Evolutionary conservation across 2,329 filamentous ascomycete species (phyloP).

Genomic region (Xylaria arbuscula): DNA sequence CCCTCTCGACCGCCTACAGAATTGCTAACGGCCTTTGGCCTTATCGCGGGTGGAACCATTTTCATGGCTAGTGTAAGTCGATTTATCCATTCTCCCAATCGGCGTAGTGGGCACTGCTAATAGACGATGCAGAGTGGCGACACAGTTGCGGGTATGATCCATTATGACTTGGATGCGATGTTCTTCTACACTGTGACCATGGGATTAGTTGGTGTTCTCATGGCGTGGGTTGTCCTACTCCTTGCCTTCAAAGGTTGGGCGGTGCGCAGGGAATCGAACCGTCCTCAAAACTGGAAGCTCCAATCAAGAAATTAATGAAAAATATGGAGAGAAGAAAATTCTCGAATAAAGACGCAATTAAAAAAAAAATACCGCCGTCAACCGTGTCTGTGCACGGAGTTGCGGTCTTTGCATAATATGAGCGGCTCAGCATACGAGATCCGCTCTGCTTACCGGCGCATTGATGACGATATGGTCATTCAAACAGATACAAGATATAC

Average conservation of each 20-base stretch:
- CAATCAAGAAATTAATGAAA: slow-evolving; percentile 33
- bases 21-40: slow-evolving; percentile 85
- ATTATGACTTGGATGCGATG: slow-evolving; percentile 85
- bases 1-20: slow-evolving; percentile 91
- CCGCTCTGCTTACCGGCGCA: slow-evolving; percentile 37
- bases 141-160: slow-evolving; percentile 79
- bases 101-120: slow-evolving; percentile 23
- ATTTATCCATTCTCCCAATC: neutral
- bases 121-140: slow-evolving; percentile 71
- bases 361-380: slow-evolving; percentile 1
- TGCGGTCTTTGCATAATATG: slow-evolving; percentile 29
- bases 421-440: slow-evolving; percentile 32
- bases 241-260: slow-evolving; percentile 93
- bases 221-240: slow-evolving; percentile 83
- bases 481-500: slow-evolving; percentile 13
- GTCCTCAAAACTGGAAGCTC: slow-evolving; percentile 37
- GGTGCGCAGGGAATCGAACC: slow-evolving; percentile 58
- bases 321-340: neutral
- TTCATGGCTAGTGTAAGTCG: slow-evolving; percentile 88
- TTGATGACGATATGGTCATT: slow-evolving; percentile 27
- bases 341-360: slow-evolving; percentile 1
- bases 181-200: slow-evolving; percentile 91
- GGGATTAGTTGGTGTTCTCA: slow-evolving; percentile 83
- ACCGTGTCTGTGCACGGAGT: slow-evolving; percentile 8
- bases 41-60: slow-evolving; percentile 86